Percentiles rank a stretch among this genome's conserved stretches.
phyloP scores from a whole-genome alignment of 176 grass and related monocot species.

The Neostapfia colusana region DNA sequence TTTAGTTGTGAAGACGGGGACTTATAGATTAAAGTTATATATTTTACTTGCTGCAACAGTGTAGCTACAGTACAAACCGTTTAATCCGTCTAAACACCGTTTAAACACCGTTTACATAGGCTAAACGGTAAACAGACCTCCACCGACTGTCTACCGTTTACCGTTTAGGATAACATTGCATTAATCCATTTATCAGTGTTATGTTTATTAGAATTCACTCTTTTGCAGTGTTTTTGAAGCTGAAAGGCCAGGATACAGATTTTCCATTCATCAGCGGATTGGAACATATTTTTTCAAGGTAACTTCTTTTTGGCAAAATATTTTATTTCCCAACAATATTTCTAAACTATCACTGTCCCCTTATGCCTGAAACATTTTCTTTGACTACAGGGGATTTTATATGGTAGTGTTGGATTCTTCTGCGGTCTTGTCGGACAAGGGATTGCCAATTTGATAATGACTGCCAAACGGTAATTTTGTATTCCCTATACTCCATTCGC shows the following conservation, averaged over 20 bases:
- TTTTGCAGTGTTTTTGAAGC: constrained; percentile 91
- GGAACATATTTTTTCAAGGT: constrained; percentile 96
- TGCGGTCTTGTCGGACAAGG: constrained; percentile 91
- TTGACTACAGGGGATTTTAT: constrained; percentile 70
- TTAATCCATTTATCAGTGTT: constrained; percentile 4
- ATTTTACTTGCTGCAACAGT: too few relatives aligned
- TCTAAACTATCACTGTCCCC: not conserved
- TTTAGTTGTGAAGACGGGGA: too few relatives aligned
- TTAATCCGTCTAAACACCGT: too few relatives aligned
- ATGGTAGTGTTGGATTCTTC: constrained; percentile 79
- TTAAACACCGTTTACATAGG: too few relatives aligned
- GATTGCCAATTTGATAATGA: constrained; percentile 99
- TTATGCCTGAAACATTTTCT: constrained; percentile 30
- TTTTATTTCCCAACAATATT: not conserved
- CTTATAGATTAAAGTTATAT: too few relatives aligned
- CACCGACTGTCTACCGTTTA: too few relatives aligned
- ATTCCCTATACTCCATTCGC: not conserved
- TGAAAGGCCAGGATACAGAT: constrained; percentile 80
- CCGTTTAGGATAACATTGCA: too few relatives aligned
- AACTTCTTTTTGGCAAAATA: not conserved
- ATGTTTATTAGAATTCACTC: constrained; percentile 23
- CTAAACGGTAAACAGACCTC: too few relatives aligned
- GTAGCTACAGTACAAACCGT: too few relatives aligned
- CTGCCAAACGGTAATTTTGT: constrained; percentile 64
- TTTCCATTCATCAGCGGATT: constrained; percentile 79